phyloP scores from a whole-genome alignment of 2,329 filamentous ascomycete genomes.

The Raffaelea deltoideospora region DNA sequence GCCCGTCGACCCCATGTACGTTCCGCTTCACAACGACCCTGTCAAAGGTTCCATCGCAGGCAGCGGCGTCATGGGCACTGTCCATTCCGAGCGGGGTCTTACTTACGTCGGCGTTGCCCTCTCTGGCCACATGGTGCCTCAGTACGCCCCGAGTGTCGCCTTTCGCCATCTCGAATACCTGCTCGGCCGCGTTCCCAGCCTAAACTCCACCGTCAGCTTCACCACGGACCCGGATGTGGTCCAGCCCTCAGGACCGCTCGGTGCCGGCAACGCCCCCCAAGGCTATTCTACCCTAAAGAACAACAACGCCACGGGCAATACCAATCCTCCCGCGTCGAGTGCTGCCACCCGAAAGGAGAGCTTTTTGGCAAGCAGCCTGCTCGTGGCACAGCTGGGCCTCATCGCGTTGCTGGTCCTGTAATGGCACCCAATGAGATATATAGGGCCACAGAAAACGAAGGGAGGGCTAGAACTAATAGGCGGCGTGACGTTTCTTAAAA shows the following conservation, averaged over 20 bases:
- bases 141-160: conserved; percentile 52
- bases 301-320: neutral
- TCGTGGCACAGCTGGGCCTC: too few relatives aligned
- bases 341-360: neutral
- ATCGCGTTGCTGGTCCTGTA: too few relatives aligned
- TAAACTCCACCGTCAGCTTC: conserved; percentile 28
- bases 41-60: conserved; percentile 16
- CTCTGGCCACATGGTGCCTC: conserved; percentile 52
- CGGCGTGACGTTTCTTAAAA: too few relatives aligned
- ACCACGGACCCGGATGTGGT: conserved; percentile 10
- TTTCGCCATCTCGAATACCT: conserved; percentile 64
- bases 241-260: conserved; percentile 13
- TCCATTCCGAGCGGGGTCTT: conserved; percentile 59
- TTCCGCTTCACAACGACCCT: conserved; percentile 44
- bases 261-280: conserved; percentile 15
- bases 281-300: conserved; percentile 6
- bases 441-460: too few relatives aligned
- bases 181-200: conserved; percentile 49
- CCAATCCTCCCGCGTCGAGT: neutral
- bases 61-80: conserved; percentile 50
- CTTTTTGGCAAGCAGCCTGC: too few relatives aligned
- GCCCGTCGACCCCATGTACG: conserved; percentile 50
- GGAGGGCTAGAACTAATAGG: too few relatives aligned
- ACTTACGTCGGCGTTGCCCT: conserved; percentile 52
- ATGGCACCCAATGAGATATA: too few relatives aligned